Evolutionary conservation across 495 filamentous ascomycete genomes (phyloP).

Genomic region (Extremus antarcticus): DNA sequence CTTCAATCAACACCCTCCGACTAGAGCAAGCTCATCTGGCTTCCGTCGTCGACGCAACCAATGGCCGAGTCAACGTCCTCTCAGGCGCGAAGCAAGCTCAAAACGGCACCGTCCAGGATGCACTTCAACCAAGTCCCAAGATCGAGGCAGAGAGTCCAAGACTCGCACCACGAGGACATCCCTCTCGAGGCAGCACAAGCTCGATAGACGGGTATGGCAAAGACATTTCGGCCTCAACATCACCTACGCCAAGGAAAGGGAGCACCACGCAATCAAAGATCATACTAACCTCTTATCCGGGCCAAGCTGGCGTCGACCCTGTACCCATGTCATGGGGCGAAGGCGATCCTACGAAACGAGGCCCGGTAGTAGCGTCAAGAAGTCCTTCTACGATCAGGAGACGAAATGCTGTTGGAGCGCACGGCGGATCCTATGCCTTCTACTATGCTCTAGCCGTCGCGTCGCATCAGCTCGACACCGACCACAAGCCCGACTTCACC

Average conservation of each 20-base stretch:
- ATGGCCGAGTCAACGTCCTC: constrained; percentile 52
- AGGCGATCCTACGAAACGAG: constrained; percentile 58
- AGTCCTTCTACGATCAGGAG: constrained; percentile 63
- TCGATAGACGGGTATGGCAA: constrained; percentile 12
- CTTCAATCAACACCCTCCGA: constrained; percentile 41
- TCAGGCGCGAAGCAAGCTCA: constrained; percentile 44
- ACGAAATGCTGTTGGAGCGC: constrained; percentile 78
- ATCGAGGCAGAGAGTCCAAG: constrained; percentile 4
- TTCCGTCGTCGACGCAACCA: constrained; percentile 52
- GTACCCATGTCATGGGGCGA: constrained; percentile 82
- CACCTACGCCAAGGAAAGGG: constrained; percentile 19
- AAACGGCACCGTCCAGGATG: constrained; percentile 32
- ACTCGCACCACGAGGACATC: constrained; percentile 2
- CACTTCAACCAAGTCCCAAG: constrained; percentile 15
- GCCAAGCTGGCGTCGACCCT: constrained; percentile 86
- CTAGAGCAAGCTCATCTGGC: constrained; percentile 49
- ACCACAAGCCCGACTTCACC: constrained; percentile 87
- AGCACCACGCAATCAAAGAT: constrained; percentile 48
- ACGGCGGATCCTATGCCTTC: constrained; percentile 94
- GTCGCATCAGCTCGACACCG: constrained; percentile 69
- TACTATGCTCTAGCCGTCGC: constrained; percentile 93
- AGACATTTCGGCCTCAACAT: neutral
- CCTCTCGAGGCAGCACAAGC: constrained; percentile 7
- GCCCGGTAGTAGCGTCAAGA: constrained; percentile 85
- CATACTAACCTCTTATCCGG: constrained; percentile 82